phyloP scores from a whole-genome alignment of 768 basidiomycete species.

The Auriscalpium microsporum region DNA sequence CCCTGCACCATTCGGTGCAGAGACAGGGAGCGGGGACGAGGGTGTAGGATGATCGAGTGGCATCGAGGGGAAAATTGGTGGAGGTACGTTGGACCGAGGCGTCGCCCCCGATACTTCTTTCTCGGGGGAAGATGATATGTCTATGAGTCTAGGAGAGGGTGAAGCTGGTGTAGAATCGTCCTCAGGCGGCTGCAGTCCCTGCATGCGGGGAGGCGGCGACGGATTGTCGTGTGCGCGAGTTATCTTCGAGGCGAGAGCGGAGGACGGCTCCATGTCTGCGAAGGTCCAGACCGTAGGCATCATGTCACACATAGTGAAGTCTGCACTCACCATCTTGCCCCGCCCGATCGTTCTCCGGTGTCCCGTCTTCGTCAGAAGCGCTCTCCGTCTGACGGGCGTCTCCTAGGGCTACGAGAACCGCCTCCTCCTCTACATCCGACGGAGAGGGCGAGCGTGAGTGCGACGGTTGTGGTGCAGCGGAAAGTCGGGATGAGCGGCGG shows the following conservation, averaged over 20 bases:
- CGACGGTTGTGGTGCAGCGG: neutral
- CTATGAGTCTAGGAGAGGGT: too few species aligned
- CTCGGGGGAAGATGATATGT: too few species aligned
- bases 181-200: conserved; percentile 14
- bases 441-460: neutral
- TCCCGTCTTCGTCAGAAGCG: neutral
- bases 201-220: conserved; percentile 47
- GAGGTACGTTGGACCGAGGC: too few species aligned
- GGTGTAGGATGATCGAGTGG: too few species aligned
- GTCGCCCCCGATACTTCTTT: too few species aligned
- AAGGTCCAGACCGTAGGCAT: neutral
- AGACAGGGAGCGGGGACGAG: too few species aligned
- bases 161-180: neutral
- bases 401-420: neutral
- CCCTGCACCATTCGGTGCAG: too few species aligned
- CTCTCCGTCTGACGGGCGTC: neutral
- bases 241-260: conserved; percentile 55
- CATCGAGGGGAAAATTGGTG: too few species aligned
- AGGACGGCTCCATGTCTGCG: conserved; percentile 48
- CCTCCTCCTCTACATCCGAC: neutral
- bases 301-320: neutral
- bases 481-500: conserved; percentile 5
- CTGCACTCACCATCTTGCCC: conserved; percentile 10
- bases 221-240: conserved; percentile 69
- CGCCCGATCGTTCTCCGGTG: neutral